These are phyloP conservation scores for Apiospora pterosperma DNA, from an alignment of 2,329 filamentous ascomycete species.

Conservation along the genomic window DNA sequence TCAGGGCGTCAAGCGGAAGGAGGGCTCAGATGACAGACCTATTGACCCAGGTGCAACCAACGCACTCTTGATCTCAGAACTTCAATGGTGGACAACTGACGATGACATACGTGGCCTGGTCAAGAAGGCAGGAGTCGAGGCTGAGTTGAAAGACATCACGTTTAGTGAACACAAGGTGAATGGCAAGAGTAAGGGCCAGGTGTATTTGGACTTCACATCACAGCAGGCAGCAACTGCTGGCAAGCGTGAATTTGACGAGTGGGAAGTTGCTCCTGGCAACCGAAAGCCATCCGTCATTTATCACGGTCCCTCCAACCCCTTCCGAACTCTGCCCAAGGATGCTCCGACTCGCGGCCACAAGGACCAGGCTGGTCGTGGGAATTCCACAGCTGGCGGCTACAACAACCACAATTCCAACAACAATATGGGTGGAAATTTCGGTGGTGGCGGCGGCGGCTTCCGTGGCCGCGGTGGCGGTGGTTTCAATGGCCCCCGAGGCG, in stretches of 20 bases:
- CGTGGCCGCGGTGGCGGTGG: slow-evolving; percentile 25
- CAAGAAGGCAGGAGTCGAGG: slow-evolving; percentile 73
- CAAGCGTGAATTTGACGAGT: slow-evolving; percentile 75
- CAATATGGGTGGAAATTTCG: slow-evolving; percentile 22
- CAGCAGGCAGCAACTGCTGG: slow-evolving; percentile 81
- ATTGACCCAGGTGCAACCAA: slow-evolving; percentile 59
- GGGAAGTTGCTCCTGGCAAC: slow-evolving; percentile 51
- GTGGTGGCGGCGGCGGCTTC: slow-evolving; percentile 19
- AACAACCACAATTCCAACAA: slow-evolving; percentile 33
- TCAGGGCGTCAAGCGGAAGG: slow-evolving; percentile 60
- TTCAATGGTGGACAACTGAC: slow-evolving; percentile 96
- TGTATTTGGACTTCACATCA: slow-evolving; percentile 80
- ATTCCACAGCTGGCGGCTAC: slow-evolving; percentile 46
- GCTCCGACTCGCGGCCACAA: slow-evolving; percentile 68
- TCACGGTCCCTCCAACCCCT: slow-evolving; percentile 72
- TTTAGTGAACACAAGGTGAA: slow-evolving; percentile 99
- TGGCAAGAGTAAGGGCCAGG: slow-evolving; percentile 91
- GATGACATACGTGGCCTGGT: slow-evolving; percentile 91
- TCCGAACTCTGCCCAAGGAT: slow-evolving; percentile 88
- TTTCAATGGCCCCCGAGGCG: slow-evolving; percentile 27
- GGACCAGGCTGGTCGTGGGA: slow-evolving; percentile 49
- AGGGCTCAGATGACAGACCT: slow-evolving; percentile 54
- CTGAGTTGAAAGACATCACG: slow-evolving; percentile 85
- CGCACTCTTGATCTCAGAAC: slow-evolving; percentile 81
- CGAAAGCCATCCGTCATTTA: slow-evolving; percentile 75